A percentile compares a stretch with the other conserved stretches of the same genome.
Evolutionary conservation across 2,329 filamentous ascomycete genomes (phyloP).

Genomic region (Metarhizium rileyi): DNA sequence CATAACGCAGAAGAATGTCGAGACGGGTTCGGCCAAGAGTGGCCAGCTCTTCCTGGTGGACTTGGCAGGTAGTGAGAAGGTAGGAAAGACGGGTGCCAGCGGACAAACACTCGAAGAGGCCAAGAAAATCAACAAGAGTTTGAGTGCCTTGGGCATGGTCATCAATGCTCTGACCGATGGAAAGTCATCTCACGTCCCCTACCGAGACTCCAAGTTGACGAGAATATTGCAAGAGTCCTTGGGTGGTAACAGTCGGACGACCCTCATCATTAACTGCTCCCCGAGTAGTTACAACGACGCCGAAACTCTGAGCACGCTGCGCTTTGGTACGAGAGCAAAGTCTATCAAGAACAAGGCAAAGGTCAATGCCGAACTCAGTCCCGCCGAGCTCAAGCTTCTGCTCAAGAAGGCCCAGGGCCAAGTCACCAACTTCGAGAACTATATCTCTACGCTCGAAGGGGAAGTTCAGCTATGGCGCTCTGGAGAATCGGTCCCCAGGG

Average conservation of each 20-base stretch:
- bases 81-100: constrained; percentile 95
- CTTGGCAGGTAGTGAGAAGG: constrained; percentile 96
- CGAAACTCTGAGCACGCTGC: constrained; percentile 83
- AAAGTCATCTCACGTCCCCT: constrained; percentile 92
- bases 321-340: constrained; percentile 94
- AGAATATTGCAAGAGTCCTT: constrained; percentile 94
- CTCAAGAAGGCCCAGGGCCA: constrained; percentile 89
- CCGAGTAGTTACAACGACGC: constrained; percentile 96
- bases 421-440: constrained; percentile 78
- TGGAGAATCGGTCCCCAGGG: constrained; percentile 80
- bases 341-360: constrained; percentile 99
- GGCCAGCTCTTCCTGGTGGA: constrained; percentile 96
- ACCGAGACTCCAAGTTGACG: constrained; percentile 95
- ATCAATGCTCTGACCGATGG: constrained; percentile 96
- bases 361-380: constrained; percentile 96
- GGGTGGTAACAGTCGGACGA: constrained; percentile 96
- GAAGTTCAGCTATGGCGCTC: constrained; percentile 82
- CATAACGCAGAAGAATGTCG: constrained; percentile 93
- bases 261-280: constrained; percentile 98
- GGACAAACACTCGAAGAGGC: constrained; percentile 96
- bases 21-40: constrained; percentile 91
- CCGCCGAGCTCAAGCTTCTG: constrained; percentile 84
- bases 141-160: constrained; percentile 97
- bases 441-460: constrained; percentile 72
- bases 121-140: constrained; percentile 99